Conservation (phyloP, 306 rosid genomes). For the Vachellia collinsii region DNA sequence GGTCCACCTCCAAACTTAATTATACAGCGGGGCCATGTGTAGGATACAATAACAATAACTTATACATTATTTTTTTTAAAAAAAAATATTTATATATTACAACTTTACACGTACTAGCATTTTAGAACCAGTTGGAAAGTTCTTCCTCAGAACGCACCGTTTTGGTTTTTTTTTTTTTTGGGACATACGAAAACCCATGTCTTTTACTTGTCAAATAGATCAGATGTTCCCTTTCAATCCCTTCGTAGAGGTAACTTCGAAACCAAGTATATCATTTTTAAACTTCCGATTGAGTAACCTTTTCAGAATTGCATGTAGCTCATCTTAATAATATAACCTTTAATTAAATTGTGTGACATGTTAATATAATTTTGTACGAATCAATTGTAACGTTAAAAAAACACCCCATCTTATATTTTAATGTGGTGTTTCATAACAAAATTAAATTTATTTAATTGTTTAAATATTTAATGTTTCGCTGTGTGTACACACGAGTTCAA, state of each 20-base stretch:
- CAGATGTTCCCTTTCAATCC: slow-evolving; percentile 28
- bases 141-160: background rate
- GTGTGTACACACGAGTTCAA: background rate
- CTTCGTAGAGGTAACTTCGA: slow-evolving; percentile 27
- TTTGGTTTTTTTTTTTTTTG: too few relatives aligned
- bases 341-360: background rate
- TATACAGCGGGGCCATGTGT: background rate
- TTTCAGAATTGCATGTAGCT: slow-evolving; percentile 16
- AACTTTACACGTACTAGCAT: background rate
- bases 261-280: slow-evolving; percentile 16
- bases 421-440: background rate
- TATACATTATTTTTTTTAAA: background rate
- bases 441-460: background rate
- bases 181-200: background rate
- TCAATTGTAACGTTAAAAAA: background rate
- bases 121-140: background rate
- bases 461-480: too few relatives aligned
- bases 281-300: slow-evolving; percentile 8
- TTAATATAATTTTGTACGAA: background rate
- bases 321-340: background rate
- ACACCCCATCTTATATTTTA: background rate
- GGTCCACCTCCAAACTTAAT: slow-evolving; percentile 12
- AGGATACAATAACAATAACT: slow-evolving; percentile 1
- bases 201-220: background rate
- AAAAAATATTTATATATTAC: background rate